Base-by-base conservation (phyloP, 2,329 filamentous ascomycete species). In the Dichotomopilus funicola region DNA sequence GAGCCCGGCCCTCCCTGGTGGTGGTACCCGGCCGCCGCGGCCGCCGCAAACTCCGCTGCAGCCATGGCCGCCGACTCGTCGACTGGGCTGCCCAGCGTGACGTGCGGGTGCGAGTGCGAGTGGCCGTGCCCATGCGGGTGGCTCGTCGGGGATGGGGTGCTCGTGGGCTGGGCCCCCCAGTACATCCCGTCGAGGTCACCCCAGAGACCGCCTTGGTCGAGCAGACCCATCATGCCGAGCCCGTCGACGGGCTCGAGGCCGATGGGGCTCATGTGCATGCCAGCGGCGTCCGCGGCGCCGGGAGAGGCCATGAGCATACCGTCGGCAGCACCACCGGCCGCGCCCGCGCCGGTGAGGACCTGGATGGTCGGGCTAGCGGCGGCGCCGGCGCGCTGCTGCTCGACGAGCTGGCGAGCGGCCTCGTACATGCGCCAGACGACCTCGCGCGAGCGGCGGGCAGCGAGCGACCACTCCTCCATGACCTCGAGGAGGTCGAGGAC, bases 391-490 rank as follows among this genome's bases (percentile, higher is more conserved):
- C 57, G 50, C 54, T 59, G 57, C 59, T 67, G 63, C 60, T 63
- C 68, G 63, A 67, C 65, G 61, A 64, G 67, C 63, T 65, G 69
- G 40, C 70, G 68, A 62, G 71, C 71, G 33, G 82, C 82, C 62
- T 86, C 82, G 64, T 85, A 83, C 71, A 87, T 82, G 61, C 80
- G 77, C 62, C 75, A 78, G 31, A 87, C 77, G 4, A 85, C 83
- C 67, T 86, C 83, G 45, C 82, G 73, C 52, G 81, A 84, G 55
- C 82, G 75, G 59, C 79, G 77, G 0, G 83, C 83, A 2, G 82
- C 81, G 35, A 85, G 73, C 3, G 82, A 85, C 80, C 82, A 86
- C 63, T 82, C 78, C 58, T 83, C 77, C 76, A 87, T 82, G 5
- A 77, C 78, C 41, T 85, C 81, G 10, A 87, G 78, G 43, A 85